Evolutionary conservation across 768 basidiomycete genomes (phyloP).

Genomic region (Mycena polygramma): DNA sequence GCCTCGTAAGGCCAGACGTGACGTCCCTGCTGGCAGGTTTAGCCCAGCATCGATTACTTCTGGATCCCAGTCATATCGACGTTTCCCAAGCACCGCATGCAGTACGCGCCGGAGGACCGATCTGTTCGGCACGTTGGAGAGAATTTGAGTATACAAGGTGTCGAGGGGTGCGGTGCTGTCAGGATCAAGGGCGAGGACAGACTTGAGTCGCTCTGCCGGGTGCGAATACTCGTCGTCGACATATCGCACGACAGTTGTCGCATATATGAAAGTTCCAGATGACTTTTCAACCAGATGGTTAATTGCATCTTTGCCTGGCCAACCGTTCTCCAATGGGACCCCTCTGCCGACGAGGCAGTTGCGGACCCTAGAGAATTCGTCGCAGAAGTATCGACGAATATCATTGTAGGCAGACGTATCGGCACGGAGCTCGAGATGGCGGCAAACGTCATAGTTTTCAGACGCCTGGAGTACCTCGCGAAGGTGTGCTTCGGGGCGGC

Average conservation of each 20-base stretch:
- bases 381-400: conserved; percentile 6
- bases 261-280: conserved; percentile 26
- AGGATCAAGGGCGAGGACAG: conserved; percentile 14
- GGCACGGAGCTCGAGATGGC: background rate
- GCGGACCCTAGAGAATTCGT: conserved; percentile 15
- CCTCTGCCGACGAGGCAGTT: conserved; percentile 3
- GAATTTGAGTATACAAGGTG: conserved; percentile 16
- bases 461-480: conserved; percentile 4
- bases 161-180: conserved; percentile 18
- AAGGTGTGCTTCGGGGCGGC: conserved; percentile 22
- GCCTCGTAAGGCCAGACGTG: conserved; percentile 11
- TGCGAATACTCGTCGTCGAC: conserved; percentile 23
- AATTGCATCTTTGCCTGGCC: conserved; percentile 14
- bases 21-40: background rate
- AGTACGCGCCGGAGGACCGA: background rate
- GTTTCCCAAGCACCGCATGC: conserved; percentile 1
- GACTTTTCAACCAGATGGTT: conserved; percentile 21
- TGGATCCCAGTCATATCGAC: background rate
- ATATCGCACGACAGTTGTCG: conserved; percentile 18
- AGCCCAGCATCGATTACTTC: conserved; percentile 22
- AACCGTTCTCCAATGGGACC: background rate
- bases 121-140: background rate
- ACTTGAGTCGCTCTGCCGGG: conserved; percentile 13
- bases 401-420: conserved; percentile 10
- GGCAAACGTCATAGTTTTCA: conserved; percentile 10